Evolutionary conservation across 257 asterid genomes (phyloP), one percentile per base, ranked within the genome.

Genomic region (Scutellaria barbata): DNA sequence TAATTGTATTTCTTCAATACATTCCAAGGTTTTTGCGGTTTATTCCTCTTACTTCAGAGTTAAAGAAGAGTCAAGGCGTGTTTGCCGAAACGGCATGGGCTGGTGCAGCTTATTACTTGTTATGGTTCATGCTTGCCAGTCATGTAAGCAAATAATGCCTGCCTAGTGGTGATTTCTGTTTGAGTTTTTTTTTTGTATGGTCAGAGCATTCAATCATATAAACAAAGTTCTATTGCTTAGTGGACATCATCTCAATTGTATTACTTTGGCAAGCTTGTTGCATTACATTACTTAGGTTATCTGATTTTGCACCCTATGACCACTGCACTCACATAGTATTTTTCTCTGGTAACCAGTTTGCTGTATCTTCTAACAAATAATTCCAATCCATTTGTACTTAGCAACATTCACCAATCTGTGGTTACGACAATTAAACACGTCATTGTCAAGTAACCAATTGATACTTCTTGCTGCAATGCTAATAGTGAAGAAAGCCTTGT

Each of bases 31-130:
- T 94, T 68, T 22, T 82, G 76, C 82, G 98, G 54, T 80, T 94
- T 74, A 14, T 91, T 40, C 99, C 99, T 40, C 84, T 94, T 48
- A 81, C 75, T 79, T 91, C 99, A 1, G 98, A 94, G 83, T 71
- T 94, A 84, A 94, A 92, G 81, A 94, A 94, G 82, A 84, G 93
- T 37, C 95, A 96, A 0, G 99, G 99, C 14, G 96, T 85, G 47
- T 94, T 94, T 74, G 99, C 98, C 12, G 99, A 94, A 82, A 85
- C 96, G 16, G 99, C 99, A 56, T 91, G 98, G 99, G 99, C 99
- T 65, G 99, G 99, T 64, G 99, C 99, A 20, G 99, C 95, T 33
- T 94, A 89, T 68, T 94, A 94, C 77, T 75, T 94, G 82, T 63
- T 91, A 37, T 91, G 98, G 99, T 94, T 94, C 81, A 35, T 89